These are phyloP conservation scores for Ogataea henricii DNA, from an alignment of 805 yeast genomes.

Conservation along the genomic window DNA sequence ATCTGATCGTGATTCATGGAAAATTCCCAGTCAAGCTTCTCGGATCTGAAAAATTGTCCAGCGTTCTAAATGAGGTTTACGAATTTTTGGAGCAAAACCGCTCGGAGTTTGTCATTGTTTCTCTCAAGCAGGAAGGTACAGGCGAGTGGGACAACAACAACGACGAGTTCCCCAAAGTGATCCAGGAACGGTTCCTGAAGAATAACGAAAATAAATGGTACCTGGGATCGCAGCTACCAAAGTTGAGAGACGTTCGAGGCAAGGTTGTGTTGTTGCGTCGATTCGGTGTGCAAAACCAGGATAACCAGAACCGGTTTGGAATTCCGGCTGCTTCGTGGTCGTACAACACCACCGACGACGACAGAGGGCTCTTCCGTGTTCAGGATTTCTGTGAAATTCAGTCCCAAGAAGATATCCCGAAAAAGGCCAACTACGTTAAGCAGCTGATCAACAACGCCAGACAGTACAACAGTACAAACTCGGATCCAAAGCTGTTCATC, in stretches of 20 bases:
- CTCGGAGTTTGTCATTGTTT: constrained; percentile 64
- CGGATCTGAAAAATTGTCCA: constrained; percentile 52
- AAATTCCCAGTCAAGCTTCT: constrained; percentile 71
- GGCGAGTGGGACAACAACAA: constrained; percentile 61
- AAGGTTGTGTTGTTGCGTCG: constrained; percentile 67
- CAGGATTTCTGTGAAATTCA: constrained; percentile 76
- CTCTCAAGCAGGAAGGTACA: constrained; percentile 74
- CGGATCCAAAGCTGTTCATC: constrained; percentile 59
- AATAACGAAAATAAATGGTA: constrained; percentile 59
- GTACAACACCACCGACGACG: constrained; percentile 66
- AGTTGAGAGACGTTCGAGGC: constrained; percentile 63
- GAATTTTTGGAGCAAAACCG: constrained; percentile 52
- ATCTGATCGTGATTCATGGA: constrained; percentile 71
- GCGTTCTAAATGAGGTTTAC: constrained; percentile 60
- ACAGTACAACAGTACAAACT: constrained; percentile 46
- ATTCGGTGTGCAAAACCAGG: constrained; percentile 60
- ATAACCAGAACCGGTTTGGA: constrained; percentile 48
- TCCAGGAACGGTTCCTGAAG: constrained; percentile 59
- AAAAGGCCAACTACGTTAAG: constrained; percentile 59
- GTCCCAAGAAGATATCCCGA: constrained; percentile 50
- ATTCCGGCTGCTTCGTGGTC: constrained; percentile 69
- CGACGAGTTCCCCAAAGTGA: constrained; percentile 64
- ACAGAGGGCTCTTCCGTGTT: constrained; percentile 59
- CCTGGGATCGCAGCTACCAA: constrained; percentile 57
- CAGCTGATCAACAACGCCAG: constrained; percentile 55